phyloP scores from a whole-genome alignment of 73 alveolate species.

The Stentor roeselii region DNA sequence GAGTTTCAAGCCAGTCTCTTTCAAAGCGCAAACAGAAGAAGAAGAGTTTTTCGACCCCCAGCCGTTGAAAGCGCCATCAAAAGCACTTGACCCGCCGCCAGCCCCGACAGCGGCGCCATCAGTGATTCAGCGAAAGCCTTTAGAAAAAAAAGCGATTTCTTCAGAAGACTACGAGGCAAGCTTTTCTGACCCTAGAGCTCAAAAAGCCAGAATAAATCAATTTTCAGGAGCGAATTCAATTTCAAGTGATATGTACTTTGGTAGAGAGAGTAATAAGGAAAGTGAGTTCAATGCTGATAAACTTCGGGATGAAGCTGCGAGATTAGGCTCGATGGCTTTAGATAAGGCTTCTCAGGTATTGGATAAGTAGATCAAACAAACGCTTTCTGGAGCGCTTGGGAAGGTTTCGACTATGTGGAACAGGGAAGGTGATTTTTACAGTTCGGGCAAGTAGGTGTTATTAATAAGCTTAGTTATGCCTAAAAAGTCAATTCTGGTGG shows the following conservation, averaged over 20 bases:
- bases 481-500: conserved; percentile 20
- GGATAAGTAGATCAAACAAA: not conserved
- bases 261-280: not conserved
- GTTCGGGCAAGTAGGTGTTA: too few relatives aligned
- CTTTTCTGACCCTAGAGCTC: not conserved
- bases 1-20: conserved; percentile 15
- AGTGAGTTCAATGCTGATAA: not conserved
- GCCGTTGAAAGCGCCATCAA: not conserved
- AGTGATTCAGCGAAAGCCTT: not conserved
- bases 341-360: conserved; percentile 16
- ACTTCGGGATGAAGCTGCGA: not conserved
- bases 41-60: conserved; percentile 28
- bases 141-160: not conserved
- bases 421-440: too few relatives aligned
- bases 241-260: conserved; percentile 24
- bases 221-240: not conserved
- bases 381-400: not conserved
- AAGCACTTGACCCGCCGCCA: not conserved
- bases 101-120: conserved; percentile 19
- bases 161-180: not conserved
- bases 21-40: not conserved
- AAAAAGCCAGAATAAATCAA: not conserved
- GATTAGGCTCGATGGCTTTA: not conserved
- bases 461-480: not conserved
- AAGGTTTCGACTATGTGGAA: not conserved